Base-by-base conservation (phyloP, 106 monocot genomes). In the Dactylorhiza incarnata region DNA sequence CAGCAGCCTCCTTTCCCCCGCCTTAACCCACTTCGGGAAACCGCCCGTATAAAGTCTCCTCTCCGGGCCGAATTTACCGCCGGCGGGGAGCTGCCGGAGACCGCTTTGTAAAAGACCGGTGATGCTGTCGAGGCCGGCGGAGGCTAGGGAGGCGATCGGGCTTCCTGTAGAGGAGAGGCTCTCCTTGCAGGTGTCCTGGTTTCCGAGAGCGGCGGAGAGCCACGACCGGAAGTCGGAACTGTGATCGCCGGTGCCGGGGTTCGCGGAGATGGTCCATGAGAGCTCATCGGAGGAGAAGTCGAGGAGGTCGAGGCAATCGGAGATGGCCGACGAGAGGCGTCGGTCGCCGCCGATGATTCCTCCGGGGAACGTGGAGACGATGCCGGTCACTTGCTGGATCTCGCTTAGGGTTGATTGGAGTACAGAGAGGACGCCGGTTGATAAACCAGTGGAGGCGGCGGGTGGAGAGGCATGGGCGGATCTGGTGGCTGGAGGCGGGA, bases 231-330 rank as follows among this genome's bases (percentile, higher is more conserved):
- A 25, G 76, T 92, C 84, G 66, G 77, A 74, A 16, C 12, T 48
- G 48, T 12, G 78, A 73, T 79, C 68, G 19, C 78, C 78, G 49
- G 74, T 78, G 49, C 75, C 75, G 26, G 37, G 29, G 23, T 17
- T 13, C 26, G 53, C 9, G 46, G 76, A 59, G 8, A 87, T 45
- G 50, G 93, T 63, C 81, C 73, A 86, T 52, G 81, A 73, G 44
- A 97, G 80, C 84, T 97, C 92, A 56, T 90, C 87, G 70, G 87
- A 73, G 67, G 96, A 89, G 55, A 93, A 81, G 79, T 90, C 90
- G 67, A 97, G 96, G 74, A 97, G 84, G 80, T 97, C 97, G 54
- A 94, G 75, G 80, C 97, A 97, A 89, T 97, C 97, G 74, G 84
- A 80, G 75, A 93, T 75, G 47, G 97, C 97, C 25, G 91, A 89